A percentile compares a stretch with the other conserved stretches of the same genome.
These are phyloP conservation scores for Xanthoparmelia taractica DNA, from an alignment of 495 filamentous ascomycete genomes.

Conservation along the genomic window DNA sequence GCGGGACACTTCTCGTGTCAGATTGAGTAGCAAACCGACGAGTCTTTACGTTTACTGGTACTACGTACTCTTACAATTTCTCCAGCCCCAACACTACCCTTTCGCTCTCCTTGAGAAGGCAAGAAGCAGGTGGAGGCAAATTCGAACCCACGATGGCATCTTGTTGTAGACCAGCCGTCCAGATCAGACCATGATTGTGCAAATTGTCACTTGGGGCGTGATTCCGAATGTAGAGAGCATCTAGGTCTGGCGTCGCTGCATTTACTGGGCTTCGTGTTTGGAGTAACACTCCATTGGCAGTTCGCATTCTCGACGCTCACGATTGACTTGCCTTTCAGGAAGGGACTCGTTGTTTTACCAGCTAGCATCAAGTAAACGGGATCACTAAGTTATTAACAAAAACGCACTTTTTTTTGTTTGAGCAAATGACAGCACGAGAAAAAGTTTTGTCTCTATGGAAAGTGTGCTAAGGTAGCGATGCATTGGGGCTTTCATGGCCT, in stretches of 20 bases:
- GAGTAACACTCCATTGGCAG: no score
- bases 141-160: not conserved
- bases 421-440: no score
- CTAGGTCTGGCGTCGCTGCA: not conserved
- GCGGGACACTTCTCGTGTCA: not conserved
- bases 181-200: not conserved
- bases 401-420: not conserved
- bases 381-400: not conserved
- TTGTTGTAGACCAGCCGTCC: not conserved
- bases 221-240: not conserved
- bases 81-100: not conserved
- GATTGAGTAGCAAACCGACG: constrained; percentile 6
- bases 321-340: no score
- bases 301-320: not conserved
- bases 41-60: not conserved
- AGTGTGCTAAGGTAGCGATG: not conserved
- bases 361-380: not conserved
- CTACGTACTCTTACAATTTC: not conserved
- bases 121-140: not conserved
- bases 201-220: not conserved
- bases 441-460: not conserved
- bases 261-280: no score
- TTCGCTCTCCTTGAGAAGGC: not conserved
- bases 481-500: not conserved
- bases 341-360: not conserved